A percentile compares a stretch with the other conserved stretches of the same genome.
Evolutionary conservation across 768 basidiomycete genomes (phyloP).

Genomic region (Termitomyces bulborhizus): DNA sequence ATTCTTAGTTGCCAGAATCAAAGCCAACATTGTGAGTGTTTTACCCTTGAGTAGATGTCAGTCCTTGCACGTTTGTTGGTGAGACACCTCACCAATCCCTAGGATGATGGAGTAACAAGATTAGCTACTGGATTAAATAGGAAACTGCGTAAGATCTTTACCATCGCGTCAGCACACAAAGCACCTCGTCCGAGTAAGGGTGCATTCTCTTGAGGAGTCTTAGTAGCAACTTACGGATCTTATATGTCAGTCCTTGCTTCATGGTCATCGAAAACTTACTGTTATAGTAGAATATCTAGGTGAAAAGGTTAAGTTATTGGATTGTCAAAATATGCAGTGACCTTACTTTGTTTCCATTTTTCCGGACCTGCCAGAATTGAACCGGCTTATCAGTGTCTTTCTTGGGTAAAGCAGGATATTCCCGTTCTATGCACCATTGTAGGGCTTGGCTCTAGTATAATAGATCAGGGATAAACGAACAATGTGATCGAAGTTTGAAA

Average conservation of each 20-base stretch:
- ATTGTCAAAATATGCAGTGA: background rate
- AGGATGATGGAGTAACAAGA: background rate
- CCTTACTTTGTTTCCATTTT: slow-evolving; percentile 47
- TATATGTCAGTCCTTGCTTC: background rate
- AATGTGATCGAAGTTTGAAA: background rate
- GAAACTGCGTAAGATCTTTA: slow-evolving; percentile 8
- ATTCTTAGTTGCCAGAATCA: slow-evolving; percentile 71
- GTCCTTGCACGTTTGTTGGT: background rate
- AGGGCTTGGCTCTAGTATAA: slow-evolving; percentile 65
- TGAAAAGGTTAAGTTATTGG: background rate
- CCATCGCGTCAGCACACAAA: slow-evolving; percentile 89
- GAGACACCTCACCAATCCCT: slow-evolving; percentile 34
- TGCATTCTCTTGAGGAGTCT: slow-evolving; percentile 58
- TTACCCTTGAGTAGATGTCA: slow-evolving; percentile 54
- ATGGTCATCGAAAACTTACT: slow-evolving; percentile 29
- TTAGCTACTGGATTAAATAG: background rate
- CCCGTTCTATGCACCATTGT: slow-evolving; percentile 78
- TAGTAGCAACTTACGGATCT: slow-evolving; percentile 59
- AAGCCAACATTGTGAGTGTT: slow-evolving; percentile 82
- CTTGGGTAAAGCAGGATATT: slow-evolving; percentile 71
- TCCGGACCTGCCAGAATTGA: slow-evolving; percentile 83
- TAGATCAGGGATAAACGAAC: background rate
- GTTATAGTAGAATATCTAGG: slow-evolving; percentile 66
- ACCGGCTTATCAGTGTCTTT: slow-evolving; percentile 65
- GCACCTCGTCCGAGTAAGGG: slow-evolving; percentile 81